Conservation (phyloP, 116 monocot species). For the Iris pallida region DNA sequence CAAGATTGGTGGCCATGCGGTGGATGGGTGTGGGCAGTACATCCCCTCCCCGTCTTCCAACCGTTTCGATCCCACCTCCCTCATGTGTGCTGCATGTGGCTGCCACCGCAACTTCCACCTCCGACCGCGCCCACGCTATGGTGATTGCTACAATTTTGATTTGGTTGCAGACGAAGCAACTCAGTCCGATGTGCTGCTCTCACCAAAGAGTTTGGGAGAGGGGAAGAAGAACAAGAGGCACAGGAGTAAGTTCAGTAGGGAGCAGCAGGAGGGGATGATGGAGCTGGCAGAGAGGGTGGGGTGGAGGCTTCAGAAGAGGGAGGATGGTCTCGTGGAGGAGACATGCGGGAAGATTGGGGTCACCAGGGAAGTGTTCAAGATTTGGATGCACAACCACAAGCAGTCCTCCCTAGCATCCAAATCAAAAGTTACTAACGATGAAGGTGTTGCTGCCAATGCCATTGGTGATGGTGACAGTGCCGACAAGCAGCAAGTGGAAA, state of each 20-base stretch:
- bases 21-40: slow-evolving; percentile 45
- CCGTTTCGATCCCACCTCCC: slow-evolving; percentile 3
- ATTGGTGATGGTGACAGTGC: too few relatives aligned
- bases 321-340: background rate
- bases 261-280: slow-evolving; percentile 19
- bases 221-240: slow-evolving; percentile 13
- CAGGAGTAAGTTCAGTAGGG: slow-evolving; percentile 10
- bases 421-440: too few relatives aligned
- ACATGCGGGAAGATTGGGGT: background rate
- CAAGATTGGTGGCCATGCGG: slow-evolving; percentile 30
- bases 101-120: slow-evolving; percentile 41
- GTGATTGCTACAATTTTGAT: too few relatives aligned
- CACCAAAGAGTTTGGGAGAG: slow-evolving; percentile 27
- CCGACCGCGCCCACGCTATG: background rate
- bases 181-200: slow-evolving; percentile 12
- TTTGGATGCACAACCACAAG: slow-evolving; percentile 20
- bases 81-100: slow-evolving; percentile 30
- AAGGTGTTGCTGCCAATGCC: too few relatives aligned
- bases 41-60: slow-evolving; percentile 13
- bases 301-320: slow-evolving; percentile 11
- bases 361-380: slow-evolving; percentile 5
- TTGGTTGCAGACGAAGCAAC: slow-evolving; percentile 7
- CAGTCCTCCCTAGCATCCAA: background rate
- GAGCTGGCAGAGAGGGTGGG: slow-evolving; percentile 8
- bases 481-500: too few relatives aligned